Evolutionary conservation across 2,329 filamentous ascomycete genomes (phyloP).

Genomic region (Leptoxyphium fumago): DNA sequence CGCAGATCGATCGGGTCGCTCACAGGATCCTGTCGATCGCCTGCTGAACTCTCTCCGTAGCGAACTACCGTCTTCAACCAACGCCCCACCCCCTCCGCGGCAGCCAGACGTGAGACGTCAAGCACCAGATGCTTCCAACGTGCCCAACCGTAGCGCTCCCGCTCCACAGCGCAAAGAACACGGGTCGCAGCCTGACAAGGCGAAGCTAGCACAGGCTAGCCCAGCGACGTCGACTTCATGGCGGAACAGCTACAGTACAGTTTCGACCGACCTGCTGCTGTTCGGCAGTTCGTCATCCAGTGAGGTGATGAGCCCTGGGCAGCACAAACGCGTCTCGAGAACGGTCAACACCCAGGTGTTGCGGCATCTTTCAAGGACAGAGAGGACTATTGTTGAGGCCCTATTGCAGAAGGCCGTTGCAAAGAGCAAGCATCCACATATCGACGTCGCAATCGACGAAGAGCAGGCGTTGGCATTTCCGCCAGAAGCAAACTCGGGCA

Average conservation of each 20-base stretch:
- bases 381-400: not conserved
- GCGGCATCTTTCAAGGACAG: not conserved
- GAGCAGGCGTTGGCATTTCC: not conserved
- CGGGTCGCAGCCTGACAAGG: not conserved
- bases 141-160: not conserved
- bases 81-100: not conserved
- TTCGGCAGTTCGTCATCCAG: not conserved
- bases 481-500: not conserved
- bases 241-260: not conserved
- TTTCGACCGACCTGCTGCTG: not conserved
- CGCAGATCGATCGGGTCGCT: not conserved
- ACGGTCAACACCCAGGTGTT: not conserved
- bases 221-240: not conserved
- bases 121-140: not conserved
- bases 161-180: not conserved
- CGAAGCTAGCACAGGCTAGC: not conserved
- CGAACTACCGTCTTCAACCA: not conserved
- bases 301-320: not conserved
- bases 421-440: slow-evolving; percentile 11
- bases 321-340: not conserved
- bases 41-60: not conserved
- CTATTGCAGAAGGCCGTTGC: slow-evolving; percentile 24
- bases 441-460: not conserved
- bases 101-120: not conserved
- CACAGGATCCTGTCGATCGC: not conserved